Evolutionary conservation across 2,329 filamentous ascomycete genomes (phyloP), one percentile per base, ranked within the genome.

Genomic region (Aureobasidium sp.): DNA sequence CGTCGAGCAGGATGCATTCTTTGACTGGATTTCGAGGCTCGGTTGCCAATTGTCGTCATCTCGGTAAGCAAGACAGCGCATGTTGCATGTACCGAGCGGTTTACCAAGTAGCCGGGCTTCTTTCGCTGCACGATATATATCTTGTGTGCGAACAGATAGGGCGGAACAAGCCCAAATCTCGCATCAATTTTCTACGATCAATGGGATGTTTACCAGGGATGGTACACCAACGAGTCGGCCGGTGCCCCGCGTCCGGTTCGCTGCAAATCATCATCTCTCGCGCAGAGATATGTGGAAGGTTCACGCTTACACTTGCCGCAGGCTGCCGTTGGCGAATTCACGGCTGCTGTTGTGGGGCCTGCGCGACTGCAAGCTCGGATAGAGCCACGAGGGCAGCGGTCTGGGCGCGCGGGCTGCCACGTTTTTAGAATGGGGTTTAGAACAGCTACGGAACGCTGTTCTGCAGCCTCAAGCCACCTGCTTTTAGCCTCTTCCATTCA

Each of bases 191-290:
- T 8, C 21, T 34, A 25, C 16, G 34, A 49, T 50, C 16, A 42
- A 7, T 15, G 5, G 27, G 25, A 16, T 5, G 1, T 21, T 21
- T 21, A 11, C 34, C 27, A 36, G 42, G 29, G 25, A 50, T 59
- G 57, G 45, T 59, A 50, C 57, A 42, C 57, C 57, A 59, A 34
- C 45, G 15, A 7, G 32, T 27, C 57, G 57, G 57, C 57, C 42
- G 15, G n/a, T 45, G 45, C 57, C 37, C 57, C 57, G 57, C 54
- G 57, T 50, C 27, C 36, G 32, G 44, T 50, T 50, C 37, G 36
- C 57, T 59, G 45, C 57, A 59, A 59, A 59, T 59, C 57, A 50
- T 59, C 57, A 59, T 59, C 57, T 59, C 57, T 49, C 10, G 36
- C 44, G 29, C 34, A n/a, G 25, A 11, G 45, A 50, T 49, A 13